Base-by-base conservation (phyloP, 257 asterid genomes). In the Solanum appendiculatum region DNA sequence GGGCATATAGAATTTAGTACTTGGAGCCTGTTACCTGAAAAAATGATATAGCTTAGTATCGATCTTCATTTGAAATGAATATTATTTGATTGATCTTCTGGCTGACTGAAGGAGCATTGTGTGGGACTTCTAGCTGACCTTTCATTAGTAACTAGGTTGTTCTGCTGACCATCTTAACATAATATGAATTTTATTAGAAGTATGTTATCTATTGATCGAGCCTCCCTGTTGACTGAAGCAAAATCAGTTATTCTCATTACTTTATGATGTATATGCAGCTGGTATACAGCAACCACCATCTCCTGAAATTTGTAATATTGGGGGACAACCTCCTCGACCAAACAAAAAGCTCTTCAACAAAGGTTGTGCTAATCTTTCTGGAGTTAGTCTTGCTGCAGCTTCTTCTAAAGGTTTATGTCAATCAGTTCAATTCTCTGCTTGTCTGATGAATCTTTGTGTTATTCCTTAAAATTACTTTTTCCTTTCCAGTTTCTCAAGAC, bases 351-450 rank as follows among this genome's bases (percentile, higher is more conserved):
- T 85, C 66, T 85, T 64, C 87, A 66, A 64, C 40, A 90, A 92
- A 89, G 87, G 82, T 70, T 90, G 90, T 82, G 88, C 87, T 69
- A 89, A 91, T 87, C 86, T 89, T 90, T 84, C 91, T 84, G 92
- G 88, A 60, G 86, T 86, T 78, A 75, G 88, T 87, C 90, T 91
- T 78, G 88, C 87, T 72, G 89, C 92, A 85, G 90, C 88, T 81
- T 90, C 93, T 86, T 80, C 84, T 44, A 90, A 89, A 92, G 97
- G 98, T 92, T 90, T 81, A 87, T 70, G 40, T 40, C 31, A 89
- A 73, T 83, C 86, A 60, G 84, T 73, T 83, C 77, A 81, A 68
- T 86, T 37, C 86, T 69, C 74, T 63, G 34, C 27, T 88, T 88
- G 34, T 36, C 31, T 31, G 86, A 54, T 70, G 83, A 75, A 85